Base-by-base conservation (phyloP, 1,284 basidiomycete genomes). In the Neotropicomus parvogracilis region DNA sequence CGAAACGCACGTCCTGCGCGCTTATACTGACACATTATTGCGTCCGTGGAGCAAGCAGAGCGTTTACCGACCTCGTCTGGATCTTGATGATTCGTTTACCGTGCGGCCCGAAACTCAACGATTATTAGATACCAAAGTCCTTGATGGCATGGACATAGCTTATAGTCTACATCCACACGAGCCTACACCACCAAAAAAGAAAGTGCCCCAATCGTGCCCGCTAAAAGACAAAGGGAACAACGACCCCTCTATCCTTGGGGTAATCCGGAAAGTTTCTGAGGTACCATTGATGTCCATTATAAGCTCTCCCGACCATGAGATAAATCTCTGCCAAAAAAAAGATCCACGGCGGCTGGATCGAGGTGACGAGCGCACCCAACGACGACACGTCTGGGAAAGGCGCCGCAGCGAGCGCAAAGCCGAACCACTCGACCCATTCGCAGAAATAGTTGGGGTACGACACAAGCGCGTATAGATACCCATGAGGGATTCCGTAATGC, bases 391-490 rank as follows among this genome's bases (percentile, higher is more conserved):
- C 55, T 1, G 70, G 75, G 5, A 64, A 14, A 0, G 79, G 74
- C 0, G 73, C 68, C 24, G 81, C 78, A 2, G 88, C 85, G 26
- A 91, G 62, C 1, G 90, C 85, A 61, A 84, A 92, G 9, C 84
- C 88, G 9, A 81, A 60, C 89, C 89, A 94, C 68, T 94, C 91
- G 45, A 85, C 57, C 90, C 90, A 97, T 67, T 95, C 93, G 69
- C 87, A 92, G 42, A 93, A 73, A 67, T 97, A 97, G 69, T 97
- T 94, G 2, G 94, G 93, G 68, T 85, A 95, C n/a, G 91, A 91
- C 55, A 97, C 75, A 62, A 78, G 82, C 40, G 68, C 62, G 73
- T 90, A 97, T 27, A 95, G 71, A 4, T 83, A 81, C 0, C 92
- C 93, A 44, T 83, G 75, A 0, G 94, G 94, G 53, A 97, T 85